Base-by-base conservation (phyloP, 2,329 filamentous ascomycete species). In the Paracoccidioides lutzii region DNA sequence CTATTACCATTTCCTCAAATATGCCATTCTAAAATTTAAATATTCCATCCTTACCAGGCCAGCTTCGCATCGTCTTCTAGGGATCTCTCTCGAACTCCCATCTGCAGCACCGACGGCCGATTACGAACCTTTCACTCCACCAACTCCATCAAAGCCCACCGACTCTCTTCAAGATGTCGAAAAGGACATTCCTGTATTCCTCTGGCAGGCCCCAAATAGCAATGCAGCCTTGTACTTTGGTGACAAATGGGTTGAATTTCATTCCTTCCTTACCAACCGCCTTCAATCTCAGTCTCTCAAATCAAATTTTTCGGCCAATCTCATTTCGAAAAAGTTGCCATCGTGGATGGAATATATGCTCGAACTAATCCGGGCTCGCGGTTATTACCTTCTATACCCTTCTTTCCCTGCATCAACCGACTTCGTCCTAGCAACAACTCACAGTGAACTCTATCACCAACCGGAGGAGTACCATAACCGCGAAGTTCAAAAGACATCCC, bases 1-100 rank as follows among this genome's bases (percentile, higher is more conserved):
- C 1, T 97, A 89, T 67, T 91, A 86, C 59, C 88, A 95, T 60
- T 95, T 93, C 66, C 74, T 95, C 12, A 88, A 87, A 67, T 95
- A 89, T 67, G 71, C 79, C 1, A 73, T 91, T 0, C 73, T 97
- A 4, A 83, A 89, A 62, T 90, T 93, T 67, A 81, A 80, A 59
- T 87, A 95, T 69, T 89, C 88, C 0, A 65, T 69, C 66, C 63
- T 70, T 44, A 67, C 71, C 2, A 70, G 71, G 2, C 68, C 75
- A 35, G 67, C 66, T 5, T 74, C 64, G 67, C 77, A 75, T 1
- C 76, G 80, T 12, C 73, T 96, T 2, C 76, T 95, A 59, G 90
- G 89, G 1, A 80, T 96, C 54, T 90, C 87, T 56, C 80, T 97
- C 4, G 85, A 90, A 57, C 74, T 88, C 14, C 90, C 91, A 3